Conservation (phyloP, 495 filamentous ascomycete genomes). For the Aspergillus bridgeri region DNA sequence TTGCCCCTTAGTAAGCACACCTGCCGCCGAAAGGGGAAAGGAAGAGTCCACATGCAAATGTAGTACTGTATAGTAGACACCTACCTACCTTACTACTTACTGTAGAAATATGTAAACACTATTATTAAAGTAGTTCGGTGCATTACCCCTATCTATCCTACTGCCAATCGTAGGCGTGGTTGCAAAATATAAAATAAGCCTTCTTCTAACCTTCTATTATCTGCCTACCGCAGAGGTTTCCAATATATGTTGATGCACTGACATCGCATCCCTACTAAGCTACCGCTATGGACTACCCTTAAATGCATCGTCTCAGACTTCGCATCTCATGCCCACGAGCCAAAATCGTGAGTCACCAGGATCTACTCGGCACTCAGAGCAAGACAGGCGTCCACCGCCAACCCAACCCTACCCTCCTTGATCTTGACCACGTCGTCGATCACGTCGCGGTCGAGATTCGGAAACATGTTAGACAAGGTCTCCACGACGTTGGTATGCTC, state of each 20-base stretch:
- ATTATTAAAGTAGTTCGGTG: too few species aligned
- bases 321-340: neutral
- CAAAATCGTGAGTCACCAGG: neutral
- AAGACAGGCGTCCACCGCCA: conserved; percentile 89
- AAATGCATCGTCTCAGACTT: neutral
- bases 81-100: too few species aligned
- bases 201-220: neutral
- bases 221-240: neutral
- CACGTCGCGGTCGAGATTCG: conserved; percentile 81
- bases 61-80: too few species aligned
- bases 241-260: neutral
- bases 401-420: conserved; percentile 88
- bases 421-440: conserved; percentile 91
- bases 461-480: conserved; percentile 89
- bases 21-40: too few species aligned
- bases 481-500: conserved; percentile 92
- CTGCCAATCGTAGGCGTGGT: too few species aligned
- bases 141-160: too few species aligned
- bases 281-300: conserved; percentile 29
- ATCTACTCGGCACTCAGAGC: conserved; percentile 57
- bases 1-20: too few species aligned
- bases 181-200: too few species aligned
- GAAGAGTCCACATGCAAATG: too few species aligned
- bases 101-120: too few species aligned
- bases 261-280: neutral